Percentiles rank a stretch among this genome's conserved stretches.
These are phyloP conservation scores for Russula dissimulans DNA, from an alignment of 768 basidiomycete genomes.

Conservation along the genomic window DNA sequence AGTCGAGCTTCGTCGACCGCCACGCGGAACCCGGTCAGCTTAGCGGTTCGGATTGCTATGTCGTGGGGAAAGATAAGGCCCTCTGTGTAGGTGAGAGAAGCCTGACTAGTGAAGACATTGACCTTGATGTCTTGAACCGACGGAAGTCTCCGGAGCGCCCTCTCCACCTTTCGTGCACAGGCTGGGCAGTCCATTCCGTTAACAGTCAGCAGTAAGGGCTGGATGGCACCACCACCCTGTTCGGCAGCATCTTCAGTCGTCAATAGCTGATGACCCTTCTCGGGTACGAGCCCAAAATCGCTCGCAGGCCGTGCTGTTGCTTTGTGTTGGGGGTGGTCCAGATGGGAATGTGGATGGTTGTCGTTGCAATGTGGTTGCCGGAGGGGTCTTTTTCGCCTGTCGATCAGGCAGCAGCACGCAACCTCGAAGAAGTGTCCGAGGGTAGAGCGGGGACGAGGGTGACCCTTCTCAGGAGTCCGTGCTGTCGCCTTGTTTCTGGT, in stretches of 20 bases:
- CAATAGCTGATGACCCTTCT: not conserved
- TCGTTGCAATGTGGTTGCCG: not conserved
- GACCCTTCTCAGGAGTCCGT: not conserved
- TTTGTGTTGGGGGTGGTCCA: not conserved
- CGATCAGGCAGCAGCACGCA: slow-evolving; percentile 12
- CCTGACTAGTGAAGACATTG: slow-evolving; percentile 9
- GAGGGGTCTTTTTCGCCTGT: slow-evolving; percentile 2
- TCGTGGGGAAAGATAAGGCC: not conserved
- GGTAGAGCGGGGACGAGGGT: not conserved
- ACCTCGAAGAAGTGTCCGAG: slow-evolving; percentile 11
- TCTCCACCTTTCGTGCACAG: slow-evolving; percentile 5
- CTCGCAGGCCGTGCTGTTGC: not conserved
- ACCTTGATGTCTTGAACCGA: slow-evolving; percentile 16
- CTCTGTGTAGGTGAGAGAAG: slow-evolving; percentile 14
- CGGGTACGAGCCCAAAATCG: not conserved
- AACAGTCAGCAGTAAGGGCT: not conserved
- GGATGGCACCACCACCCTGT: not conserved
- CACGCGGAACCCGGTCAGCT: slow-evolving; percentile 11
- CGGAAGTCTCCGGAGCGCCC: slow-evolving; percentile 9
- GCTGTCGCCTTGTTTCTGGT: not conserved
- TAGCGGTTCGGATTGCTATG: slow-evolving; percentile 6
- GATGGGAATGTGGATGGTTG: not conserved
- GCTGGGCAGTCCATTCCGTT: slow-evolving; percentile 18
- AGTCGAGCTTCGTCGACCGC: not conserved
- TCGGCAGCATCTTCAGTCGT: not conserved